Evolutionary conservation across 257 asterid genomes (phyloP), one percentile per base, ranked within the genome.

Genomic region (Nemophila menziesii): DNA sequence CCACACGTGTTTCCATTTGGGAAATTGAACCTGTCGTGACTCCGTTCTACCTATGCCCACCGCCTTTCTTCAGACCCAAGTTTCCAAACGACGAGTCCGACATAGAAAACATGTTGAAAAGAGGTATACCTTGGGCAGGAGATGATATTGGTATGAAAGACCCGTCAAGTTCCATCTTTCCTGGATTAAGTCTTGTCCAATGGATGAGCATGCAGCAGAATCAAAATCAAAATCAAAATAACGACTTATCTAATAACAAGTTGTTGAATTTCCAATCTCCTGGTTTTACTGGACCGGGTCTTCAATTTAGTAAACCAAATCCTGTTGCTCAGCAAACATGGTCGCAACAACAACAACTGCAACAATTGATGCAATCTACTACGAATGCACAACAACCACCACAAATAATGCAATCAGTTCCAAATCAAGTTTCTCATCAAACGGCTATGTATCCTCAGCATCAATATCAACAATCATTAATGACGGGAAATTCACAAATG

Each of bases 151-250:
- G 87, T 44, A 20, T 78, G 26, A 89, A 84, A 72, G 95, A 89
- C 57, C 58, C 87, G 29, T 59, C 83, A 0, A 78, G 70, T 72
- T 83, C 94, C 2, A 65, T 83, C 36, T 80, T 84, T 42, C 97
- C 95, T 2, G 97, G 97, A 33, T 60, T 80, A 54, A 84, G 92
- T 60, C 71, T 89, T 34, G 95, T 80, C 53, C 97, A 89, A 58
- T 89, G 95, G 97, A 89, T 84, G 97, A 89, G 77, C 46, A 78
- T 89, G 95, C 97, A 89, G 21, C 95, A 89, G 56, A 73, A 64
- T 45, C 71, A 78, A 51, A n/a, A n/a, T n/a, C n/a, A n/a, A n/a
- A n/a, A n/a, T n/a, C n/a, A n/a, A n/a, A n/a, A n/a, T n/a, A n/a
- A n/a, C n/a, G n/a, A n/a, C n/a, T n/a, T n/a, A n/a, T n/a, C n/a